Evolutionary conservation across 1,284 basidiomycete species (phyloP).

Genomic region (Ceratobasidium sp.): DNA sequence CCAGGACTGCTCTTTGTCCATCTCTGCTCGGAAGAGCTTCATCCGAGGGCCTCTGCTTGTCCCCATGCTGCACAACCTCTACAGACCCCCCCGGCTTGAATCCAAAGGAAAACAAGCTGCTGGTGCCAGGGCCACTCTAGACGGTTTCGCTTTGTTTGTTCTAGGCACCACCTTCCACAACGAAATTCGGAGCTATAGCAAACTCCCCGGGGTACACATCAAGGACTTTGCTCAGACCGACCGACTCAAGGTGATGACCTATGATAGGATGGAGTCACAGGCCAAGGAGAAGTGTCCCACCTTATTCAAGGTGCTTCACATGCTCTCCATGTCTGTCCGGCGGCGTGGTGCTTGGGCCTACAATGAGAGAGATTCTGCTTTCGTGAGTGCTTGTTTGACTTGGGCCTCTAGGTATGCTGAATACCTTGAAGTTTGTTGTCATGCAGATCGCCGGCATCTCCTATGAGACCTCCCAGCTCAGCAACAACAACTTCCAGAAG

Average conservation of each 20-base stretch:
- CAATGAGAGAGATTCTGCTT: neutral
- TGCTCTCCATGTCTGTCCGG: neutral
- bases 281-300: too few species aligned
- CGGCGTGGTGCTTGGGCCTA: neutral
- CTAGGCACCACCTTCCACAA: too few species aligned
- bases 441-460: constrained; percentile 11
- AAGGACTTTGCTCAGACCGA: too few species aligned
- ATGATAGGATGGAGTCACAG: too few species aligned
- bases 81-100: neutral
- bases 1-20: neutral
- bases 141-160: too few species aligned
- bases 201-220: too few species aligned
- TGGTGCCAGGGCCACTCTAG: too few species aligned
- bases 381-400: neutral
- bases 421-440: neutral
- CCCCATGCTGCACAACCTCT: neutral
- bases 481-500: constrained; percentile 12
- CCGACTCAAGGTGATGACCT: too few species aligned
- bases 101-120: too few species aligned
- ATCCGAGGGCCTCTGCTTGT: neutral
- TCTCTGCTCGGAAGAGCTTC: neutral
- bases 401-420: neutral
- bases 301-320: neutral
- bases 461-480: neutral
- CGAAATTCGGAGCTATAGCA: too few species aligned